Percentiles rank a stretch among this genome's conserved stretches.
Evolutionary conservation across 345 rosid genomes (phyloP).

Genomic region (Streptanthus diversifolius): DNA sequence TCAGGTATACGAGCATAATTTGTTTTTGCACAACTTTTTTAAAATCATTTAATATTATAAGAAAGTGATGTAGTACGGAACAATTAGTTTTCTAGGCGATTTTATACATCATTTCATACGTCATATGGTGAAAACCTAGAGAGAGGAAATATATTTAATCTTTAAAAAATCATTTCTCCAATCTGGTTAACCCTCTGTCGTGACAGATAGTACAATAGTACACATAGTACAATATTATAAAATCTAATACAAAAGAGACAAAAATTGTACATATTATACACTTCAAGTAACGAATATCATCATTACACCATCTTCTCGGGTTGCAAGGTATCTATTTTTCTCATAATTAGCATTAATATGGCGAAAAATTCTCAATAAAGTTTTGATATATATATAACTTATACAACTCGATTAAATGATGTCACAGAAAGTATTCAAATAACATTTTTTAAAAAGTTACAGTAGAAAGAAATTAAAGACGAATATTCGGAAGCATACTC

Average conservation of each 20-base stretch:
- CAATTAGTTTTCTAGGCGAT: background rate
- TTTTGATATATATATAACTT: background rate
- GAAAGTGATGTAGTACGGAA: background rate
- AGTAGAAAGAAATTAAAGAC: background rate
- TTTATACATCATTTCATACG: conserved; percentile 26
- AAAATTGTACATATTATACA: background rate
- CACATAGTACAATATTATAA: too few species aligned
- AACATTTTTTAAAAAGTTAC: background rate
- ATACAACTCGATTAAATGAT: background rate
- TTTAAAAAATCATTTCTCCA: background rate
- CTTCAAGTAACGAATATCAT: background rate
- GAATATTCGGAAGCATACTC: background rate
- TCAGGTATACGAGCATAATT: conserved; percentile 1
- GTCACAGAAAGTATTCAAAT: background rate
- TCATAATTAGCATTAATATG: background rate
- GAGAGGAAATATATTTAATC: background rate
- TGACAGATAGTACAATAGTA: background rate
- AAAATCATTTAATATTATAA: background rate
- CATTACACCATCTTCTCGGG: background rate
- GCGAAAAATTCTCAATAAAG: too few species aligned
- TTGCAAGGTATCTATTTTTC: background rate
- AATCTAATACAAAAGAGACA: background rate
- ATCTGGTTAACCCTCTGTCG: background rate
- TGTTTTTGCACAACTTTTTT: background rate
- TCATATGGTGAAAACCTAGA: background rate